Conservation (phyloP, 2,329 filamentous ascomycete species). For the Emergomyces pasteurianus region DNA sequence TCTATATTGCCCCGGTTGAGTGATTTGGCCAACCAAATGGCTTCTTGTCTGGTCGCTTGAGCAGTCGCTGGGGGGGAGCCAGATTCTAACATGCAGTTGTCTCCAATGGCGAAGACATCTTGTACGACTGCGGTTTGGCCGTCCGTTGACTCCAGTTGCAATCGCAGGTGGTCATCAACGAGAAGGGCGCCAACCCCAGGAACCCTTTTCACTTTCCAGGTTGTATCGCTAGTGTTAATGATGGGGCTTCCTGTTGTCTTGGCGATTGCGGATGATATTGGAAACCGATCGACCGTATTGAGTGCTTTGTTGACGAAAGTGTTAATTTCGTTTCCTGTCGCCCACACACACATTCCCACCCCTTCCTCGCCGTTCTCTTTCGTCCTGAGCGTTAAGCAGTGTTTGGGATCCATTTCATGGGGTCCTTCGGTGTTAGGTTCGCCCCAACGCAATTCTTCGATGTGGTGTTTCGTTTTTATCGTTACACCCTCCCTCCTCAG, state of each 20-base stretch:
- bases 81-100: conserved; percentile 43
- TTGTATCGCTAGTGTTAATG: conserved; percentile 8
- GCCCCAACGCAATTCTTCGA: conserved; percentile 42
- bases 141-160: conserved; percentile 37
- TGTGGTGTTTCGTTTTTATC: conserved; percentile 48
- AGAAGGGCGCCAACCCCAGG: conserved; percentile 38
- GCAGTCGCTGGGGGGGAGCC: conserved; percentile 45
- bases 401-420: conserved; percentile 31
- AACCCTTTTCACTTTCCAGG: conserved; percentile 42
- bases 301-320: conserved; percentile 40
- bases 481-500: conserved; percentile 45
- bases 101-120: conserved; percentile 45
- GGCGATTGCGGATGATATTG: conserved; percentile 7
- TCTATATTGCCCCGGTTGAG: conserved; percentile 39
- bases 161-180: conserved; percentile 44
- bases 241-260: background rate
- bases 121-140: conserved; percentile 33
- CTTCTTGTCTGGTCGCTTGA: conserved; percentile 48
- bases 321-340: conserved; percentile 45
- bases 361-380: conserved; percentile 48
- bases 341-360: conserved; percentile 51
- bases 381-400: conserved; percentile 40
- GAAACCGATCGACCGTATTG: conserved; percentile 6
- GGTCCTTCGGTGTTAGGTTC: conserved; percentile 29
- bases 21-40: conserved; percentile 43